These are phyloP conservation scores for Spinellus fusiger DNA, from an alignment of 192 early-diverging fungal genomes.

Conservation along the genomic window DNA sequence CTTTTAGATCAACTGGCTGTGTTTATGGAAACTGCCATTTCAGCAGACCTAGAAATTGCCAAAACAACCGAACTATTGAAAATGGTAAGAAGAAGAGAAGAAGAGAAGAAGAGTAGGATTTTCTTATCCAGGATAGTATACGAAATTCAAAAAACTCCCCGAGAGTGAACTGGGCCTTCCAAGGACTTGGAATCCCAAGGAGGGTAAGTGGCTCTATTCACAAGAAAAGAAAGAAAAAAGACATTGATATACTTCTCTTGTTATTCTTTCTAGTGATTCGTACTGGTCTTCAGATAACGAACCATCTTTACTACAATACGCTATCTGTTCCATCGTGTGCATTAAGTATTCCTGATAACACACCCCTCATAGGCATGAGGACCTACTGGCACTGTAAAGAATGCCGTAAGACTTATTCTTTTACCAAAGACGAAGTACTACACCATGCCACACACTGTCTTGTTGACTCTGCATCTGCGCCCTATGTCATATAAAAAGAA, in stretches of 20 bases:
- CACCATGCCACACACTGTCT: no score
- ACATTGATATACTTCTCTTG: not conserved
- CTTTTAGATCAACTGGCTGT: constrained; percentile 17
- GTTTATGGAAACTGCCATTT: constrained; percentile 29
- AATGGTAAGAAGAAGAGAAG: constrained; percentile 18
- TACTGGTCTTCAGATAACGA: constrained; percentile 23
- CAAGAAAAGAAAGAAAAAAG: not conserved
- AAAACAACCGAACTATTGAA: constrained; percentile 29
- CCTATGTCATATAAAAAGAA: no score
- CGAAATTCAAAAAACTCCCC: constrained; percentile 5
- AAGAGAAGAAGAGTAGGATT: not conserved
- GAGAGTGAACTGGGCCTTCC: constrained; percentile 12
- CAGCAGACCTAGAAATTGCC: constrained; percentile 19
- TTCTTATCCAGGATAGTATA: constrained; percentile 8
- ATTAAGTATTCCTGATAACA: constrained; percentile 6
- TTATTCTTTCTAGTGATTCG: constrained; percentile 11
- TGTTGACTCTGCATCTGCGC: no score
- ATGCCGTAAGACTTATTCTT: constrained; percentile 18
- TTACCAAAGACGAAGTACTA: constrained; percentile 15
- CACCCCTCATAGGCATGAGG: not conserved
- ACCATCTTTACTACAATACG: constrained; percentile 18
- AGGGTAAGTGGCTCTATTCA: constrained; percentile 11
- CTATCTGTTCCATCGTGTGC: constrained; percentile 20
- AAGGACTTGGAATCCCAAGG: constrained; percentile 23
- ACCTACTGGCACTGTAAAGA: constrained; percentile 26